phyloP scores from a whole-genome alignment of 371 early-diverging fungal species.

The Apophysomyces elegans region DNA sequence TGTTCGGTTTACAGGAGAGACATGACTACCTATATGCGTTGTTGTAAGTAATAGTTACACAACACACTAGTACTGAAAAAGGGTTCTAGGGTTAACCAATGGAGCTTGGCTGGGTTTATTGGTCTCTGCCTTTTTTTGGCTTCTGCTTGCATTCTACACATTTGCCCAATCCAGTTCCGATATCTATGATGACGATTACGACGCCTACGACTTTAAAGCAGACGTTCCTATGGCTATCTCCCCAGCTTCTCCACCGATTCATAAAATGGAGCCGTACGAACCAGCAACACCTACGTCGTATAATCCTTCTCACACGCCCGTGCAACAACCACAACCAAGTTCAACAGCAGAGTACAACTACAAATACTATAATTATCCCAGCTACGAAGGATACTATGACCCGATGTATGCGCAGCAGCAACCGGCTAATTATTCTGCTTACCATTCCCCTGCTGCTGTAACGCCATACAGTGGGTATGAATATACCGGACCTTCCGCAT shows the following conservation, averaged over 20 bases:
- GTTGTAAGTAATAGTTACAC: slow-evolving; percentile 38
- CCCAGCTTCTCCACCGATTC: slow-evolving; percentile 1
- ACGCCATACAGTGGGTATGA: slow-evolving; percentile 4
- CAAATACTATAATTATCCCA: slow-evolving; percentile 8
- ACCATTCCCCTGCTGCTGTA: slow-evolving; percentile 3
- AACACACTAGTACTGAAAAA: background rate
- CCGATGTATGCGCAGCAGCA: background rate
- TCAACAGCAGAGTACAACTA: background rate
- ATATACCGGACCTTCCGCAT: background rate
- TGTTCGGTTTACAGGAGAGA: slow-evolving; percentile 24
- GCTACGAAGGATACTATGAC: slow-evolving; percentile 5
- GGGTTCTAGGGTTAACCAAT: slow-evolving; percentile 32
- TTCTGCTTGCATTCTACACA: slow-evolving; percentile 21
- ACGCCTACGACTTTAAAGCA: slow-evolving; percentile 27
- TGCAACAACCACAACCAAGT: background rate
- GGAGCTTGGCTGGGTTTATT: slow-evolving; percentile 29
- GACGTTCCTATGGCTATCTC: slow-evolving; percentile 35
- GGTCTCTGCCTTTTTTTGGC: slow-evolving; percentile 24
- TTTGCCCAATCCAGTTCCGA: slow-evolving; percentile 26
- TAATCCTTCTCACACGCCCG: background rate
- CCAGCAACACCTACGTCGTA: slow-evolving; percentile 3
- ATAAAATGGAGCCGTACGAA: background rate
- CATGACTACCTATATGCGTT: slow-evolving; percentile 24
- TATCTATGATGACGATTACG: slow-evolving; percentile 34
- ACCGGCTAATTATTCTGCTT: background rate